Conservation (phyloP, 148 eudicot genomes). For the Tetragonia tetragonoides region DNA sequence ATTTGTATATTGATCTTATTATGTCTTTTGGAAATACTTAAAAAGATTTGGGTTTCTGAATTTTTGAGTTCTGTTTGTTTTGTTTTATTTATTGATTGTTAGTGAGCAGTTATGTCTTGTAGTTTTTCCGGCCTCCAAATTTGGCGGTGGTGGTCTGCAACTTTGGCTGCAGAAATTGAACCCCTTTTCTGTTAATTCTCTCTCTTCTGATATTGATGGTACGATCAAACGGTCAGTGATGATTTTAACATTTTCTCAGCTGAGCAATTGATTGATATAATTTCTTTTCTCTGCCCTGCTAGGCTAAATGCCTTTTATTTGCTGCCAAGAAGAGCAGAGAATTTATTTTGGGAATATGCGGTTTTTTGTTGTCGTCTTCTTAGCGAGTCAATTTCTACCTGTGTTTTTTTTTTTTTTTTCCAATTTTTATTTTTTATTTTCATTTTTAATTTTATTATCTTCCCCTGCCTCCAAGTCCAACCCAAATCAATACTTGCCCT, state of each 20-base stretch:
- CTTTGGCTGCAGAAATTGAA: background rate
- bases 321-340: constrained; percentile 12
- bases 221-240: constrained; percentile 22
- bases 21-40: too few relatives aligned
- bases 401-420: background rate
- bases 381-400: background rate
- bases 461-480: background rate
- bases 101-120: background rate
- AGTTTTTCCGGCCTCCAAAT: constrained; percentile 13
- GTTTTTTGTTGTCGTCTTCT: constrained; percentile 22
- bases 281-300: background rate
- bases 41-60: too few relatives aligned
- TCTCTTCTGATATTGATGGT: background rate
- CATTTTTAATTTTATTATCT: background rate
- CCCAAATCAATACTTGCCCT: background rate
- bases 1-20: background rate
- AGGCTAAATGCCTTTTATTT: background rate
- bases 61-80: background rate
- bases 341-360: constrained; percentile 30
- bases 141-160: background rate
- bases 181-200: background rate
- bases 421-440: background rate
- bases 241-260: constrained; percentile 11
- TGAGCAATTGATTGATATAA: constrained; percentile 22
- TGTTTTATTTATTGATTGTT: background rate